Evolutionary conservation across 371 early-diverging fungal species (phyloP), one percentile per base, ranked within the genome.

Genomic region (Mortierella sp.): DNA sequence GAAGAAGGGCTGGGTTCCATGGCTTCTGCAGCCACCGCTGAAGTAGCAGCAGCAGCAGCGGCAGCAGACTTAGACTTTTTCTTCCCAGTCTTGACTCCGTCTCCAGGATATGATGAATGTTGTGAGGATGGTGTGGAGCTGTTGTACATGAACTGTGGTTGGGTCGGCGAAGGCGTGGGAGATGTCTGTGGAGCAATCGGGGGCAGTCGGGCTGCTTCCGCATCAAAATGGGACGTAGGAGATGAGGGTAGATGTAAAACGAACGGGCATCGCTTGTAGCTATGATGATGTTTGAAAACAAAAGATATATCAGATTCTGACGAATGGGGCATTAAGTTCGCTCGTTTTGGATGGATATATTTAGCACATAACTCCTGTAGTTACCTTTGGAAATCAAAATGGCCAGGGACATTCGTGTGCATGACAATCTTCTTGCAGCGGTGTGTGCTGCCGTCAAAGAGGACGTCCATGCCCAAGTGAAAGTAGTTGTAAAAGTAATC

Each of bases 401-500:
- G 92, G 2, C 92, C 91, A 15, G 89, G 90, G 1, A 87, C 68
- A 64, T 94, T 94, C n/a, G 86, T 84, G 70, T 94, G 93, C 55
- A 92, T 72, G 7, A 92, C 75, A 31, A 94, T 83, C 78, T 92
- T 94, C 64, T 88, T 89, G 67, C 90, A 87, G 5, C 84, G 79
- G 69, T 94, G 92, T 3, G 80, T 70, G 21, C 70, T 64, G 7
- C 91, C 93, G 67, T 92, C 92, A 60, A 94, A 87, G 15, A 92
- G 66, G 34, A 92, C 76, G 70, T 94, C 94, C 19, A 94, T 82
- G 1, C 94, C 94, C 39, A 89, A 51, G 47, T 86, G 84, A 70
- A 91, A 92, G 54, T 92, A 91, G 67, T 91, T 87, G 62, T 85
- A 86, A 60, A 90, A 89, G 51, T 88, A 91, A 57, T 89, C 90